Conservation (phyloP, 208 protist species). For the Trypanosoma vivax region DNA sequence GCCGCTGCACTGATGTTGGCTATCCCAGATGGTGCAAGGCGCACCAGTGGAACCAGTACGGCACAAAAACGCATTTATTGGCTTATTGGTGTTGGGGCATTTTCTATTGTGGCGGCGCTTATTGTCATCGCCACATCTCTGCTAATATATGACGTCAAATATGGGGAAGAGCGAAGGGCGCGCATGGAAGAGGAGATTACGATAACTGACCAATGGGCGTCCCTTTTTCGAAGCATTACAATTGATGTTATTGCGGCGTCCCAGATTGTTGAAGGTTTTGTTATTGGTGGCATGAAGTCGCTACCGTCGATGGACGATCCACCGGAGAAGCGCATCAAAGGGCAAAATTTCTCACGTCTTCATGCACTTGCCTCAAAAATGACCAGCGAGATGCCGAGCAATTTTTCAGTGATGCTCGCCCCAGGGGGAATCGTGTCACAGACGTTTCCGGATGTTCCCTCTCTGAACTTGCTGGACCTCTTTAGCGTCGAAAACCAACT, state of each 20-base stretch:
- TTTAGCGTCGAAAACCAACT: slow-evolving; percentile 1
- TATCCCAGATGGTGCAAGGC: neutral
- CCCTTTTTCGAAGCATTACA: slow-evolving; percentile 24
- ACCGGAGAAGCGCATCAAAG: slow-evolving; percentile 16
- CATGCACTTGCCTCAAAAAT: slow-evolving; percentile 7
- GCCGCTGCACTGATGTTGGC: neutral
- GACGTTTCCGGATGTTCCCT: slow-evolving; percentile 14
- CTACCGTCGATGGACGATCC: slow-evolving; percentile 24
- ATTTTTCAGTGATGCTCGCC: slow-evolving; percentile 20
- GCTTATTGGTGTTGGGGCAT: slow-evolving; percentile 17
- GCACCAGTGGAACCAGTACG: neutral
- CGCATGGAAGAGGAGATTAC: slow-evolving; percentile 8
- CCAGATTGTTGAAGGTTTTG: slow-evolving; percentile 39
- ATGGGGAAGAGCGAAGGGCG: neutral
- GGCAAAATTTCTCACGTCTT: slow-evolving; percentile 31
- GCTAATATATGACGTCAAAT: slow-evolving; percentile 8
- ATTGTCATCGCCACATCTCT: slow-evolving; percentile 28
- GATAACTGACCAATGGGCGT: slow-evolving; percentile 17
- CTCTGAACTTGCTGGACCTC: slow-evolving; percentile 23
- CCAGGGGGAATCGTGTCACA: slow-evolving; percentile 52
- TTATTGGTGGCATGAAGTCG: slow-evolving; percentile 24
- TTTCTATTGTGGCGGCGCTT: slow-evolving; percentile 26
- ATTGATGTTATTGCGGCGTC: slow-evolving; percentile 27
- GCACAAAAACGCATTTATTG: slow-evolving; percentile 26
- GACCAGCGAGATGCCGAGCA: neutral